Evolutionary conservation across 2,329 filamentous ascomycete genomes (phyloP), one percentile per base, ranked within the genome.

Genomic region (Parascedosporium putredinis): DNA sequence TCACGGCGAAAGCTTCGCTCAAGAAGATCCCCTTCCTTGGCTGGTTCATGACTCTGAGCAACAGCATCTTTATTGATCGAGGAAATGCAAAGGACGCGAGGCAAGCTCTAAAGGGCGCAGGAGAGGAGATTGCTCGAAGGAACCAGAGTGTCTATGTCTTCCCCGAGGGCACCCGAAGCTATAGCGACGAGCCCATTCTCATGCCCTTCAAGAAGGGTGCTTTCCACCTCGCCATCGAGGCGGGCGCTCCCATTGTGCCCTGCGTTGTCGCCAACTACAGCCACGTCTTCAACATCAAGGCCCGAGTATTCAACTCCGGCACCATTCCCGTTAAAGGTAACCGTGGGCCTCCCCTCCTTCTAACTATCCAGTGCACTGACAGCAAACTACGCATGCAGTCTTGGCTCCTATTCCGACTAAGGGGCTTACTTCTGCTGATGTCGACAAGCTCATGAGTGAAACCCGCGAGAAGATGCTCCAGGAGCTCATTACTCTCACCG

Each of bases 141-240:
- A 75, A 71, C 55, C 86, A 90, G 72, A 86, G 78, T 66, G 86
- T 91, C 58, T 91, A 82, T 71, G 88, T 91, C 70, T 91, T 91
- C 67, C 85, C 86, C 52, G 93, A 98, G 70, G 93, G 93, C 47
- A 98, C 93, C 1, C 79, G 93, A 57, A 94, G 87, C 64, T 95
- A 97, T 69, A 77, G 86, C 51, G 80, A 84, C 58, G 83, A 90
- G 50, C 86, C 93, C 2, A 79, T 76, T 52, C 70, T 98, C 59
- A 73, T 97, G 50, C 87, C 89, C n/a, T 98, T 97, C 76, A 98
- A 98, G 72, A 98, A 98, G 74, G 93, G 93, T 52, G 93, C 91
- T 44, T 98, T 98, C 68, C 91, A 98, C 66, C 76, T 98, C 29
- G 93, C 93, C 43, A 80, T 98, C 18, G 87, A 97, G 73, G 91